These are phyloP conservation scores for Lignosus rhinocerotis DNA, from an alignment of 1,284 basidiomycete genomes.

Conservation along the genomic window DNA sequence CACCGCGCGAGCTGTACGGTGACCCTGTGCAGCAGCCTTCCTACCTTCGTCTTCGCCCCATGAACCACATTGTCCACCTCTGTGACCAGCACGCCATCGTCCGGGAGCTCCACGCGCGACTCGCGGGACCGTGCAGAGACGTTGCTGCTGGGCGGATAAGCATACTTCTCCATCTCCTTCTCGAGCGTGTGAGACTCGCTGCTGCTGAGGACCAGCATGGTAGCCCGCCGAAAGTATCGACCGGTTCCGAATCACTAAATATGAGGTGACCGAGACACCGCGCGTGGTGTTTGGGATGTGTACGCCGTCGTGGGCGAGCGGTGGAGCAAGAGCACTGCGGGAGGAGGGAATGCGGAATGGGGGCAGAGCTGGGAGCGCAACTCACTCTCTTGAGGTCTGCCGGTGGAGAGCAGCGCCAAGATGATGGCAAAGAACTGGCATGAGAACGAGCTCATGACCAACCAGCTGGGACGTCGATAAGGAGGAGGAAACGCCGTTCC, in stretches of 20 bases:
- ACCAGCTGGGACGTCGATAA: no score
- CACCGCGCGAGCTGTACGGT: conserved; percentile 24
- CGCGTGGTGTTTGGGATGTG: no score
- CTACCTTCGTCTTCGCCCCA: conserved; percentile 12
- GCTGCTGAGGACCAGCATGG: conserved; percentile 6
- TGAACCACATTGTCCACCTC: conserved; percentile 15
- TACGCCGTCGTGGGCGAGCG: no score
- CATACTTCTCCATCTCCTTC: conserved; percentile 3
- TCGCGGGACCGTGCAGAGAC: background rate
- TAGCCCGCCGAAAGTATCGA: no score
- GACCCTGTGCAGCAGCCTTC: conserved; percentile 10
- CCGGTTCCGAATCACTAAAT: no score
- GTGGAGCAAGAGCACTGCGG: no score
- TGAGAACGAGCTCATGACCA: no score
- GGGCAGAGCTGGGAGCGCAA: background rate
- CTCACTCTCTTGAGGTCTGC: background rate
- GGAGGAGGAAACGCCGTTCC: no score
- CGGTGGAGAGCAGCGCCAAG: background rate
- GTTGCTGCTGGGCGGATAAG: conserved; percentile 1
- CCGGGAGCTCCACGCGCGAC: conserved; percentile 5
- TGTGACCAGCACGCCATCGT: conserved; percentile 8
- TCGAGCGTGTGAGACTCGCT: background rate
- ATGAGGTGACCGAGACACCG: no score
- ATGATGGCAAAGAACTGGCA: background rate
- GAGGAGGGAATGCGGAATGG: no score